Percentiles rank a stretch among this genome's conserved stretches.
Conservation (phyloP, 164 flowering plant genomes). For the Vitis amurensis region DNA sequence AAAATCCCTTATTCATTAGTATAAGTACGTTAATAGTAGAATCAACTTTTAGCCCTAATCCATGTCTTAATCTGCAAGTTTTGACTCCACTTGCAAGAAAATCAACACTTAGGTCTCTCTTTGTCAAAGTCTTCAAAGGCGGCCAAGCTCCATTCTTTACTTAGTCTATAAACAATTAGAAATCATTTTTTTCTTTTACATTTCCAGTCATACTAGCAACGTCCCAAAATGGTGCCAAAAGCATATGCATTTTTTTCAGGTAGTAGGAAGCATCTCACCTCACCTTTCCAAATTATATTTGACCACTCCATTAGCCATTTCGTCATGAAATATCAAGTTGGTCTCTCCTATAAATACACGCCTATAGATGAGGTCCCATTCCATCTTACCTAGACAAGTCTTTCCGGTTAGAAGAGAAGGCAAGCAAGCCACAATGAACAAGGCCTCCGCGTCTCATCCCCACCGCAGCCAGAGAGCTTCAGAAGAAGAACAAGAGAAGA, state of each 20-base stretch:
- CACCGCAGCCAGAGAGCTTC: not conserved
- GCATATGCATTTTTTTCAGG: not conserved
- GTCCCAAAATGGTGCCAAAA: not conserved
- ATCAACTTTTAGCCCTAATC: not conserved
- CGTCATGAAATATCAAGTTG: no score
- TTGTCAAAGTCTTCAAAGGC: not conserved
- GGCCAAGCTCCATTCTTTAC: not conserved
- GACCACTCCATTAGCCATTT: no score
- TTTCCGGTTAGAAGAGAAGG: not conserved
- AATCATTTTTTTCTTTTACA: not conserved
- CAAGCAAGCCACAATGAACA: slow-evolving; percentile 13
- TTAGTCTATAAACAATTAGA: no score
- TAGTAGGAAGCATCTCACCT: not conserved
- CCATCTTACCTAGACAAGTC: not conserved
- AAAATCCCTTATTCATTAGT: no score
- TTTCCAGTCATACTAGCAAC: not conserved
- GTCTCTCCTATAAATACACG: no score
- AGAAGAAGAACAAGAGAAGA: not conserved
- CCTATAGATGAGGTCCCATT: not conserved
- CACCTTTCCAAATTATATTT: no score
- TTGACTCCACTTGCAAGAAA: slow-evolving; percentile 4
- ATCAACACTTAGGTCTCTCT: not conserved
- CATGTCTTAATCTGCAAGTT: slow-evolving; percentile 16
- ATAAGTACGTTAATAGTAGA: no score
- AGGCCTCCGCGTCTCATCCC: slow-evolving; percentile 6